phyloP scores from a whole-genome alignment of 345 rosid species.

The Pistacia integerrima region DNA sequence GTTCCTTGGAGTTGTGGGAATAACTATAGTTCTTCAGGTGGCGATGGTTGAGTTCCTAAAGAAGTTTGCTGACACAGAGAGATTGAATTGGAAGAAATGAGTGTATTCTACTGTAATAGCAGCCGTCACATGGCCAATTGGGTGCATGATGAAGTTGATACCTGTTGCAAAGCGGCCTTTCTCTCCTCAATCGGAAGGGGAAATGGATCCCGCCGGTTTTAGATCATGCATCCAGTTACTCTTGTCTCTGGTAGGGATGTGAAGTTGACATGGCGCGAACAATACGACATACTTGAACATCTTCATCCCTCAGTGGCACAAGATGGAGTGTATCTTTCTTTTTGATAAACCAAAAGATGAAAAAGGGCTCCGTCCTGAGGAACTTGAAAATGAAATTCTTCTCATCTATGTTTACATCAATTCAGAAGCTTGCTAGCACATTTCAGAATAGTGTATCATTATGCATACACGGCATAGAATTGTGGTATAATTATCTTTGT shows the following conservation, averaged over 20 bases:
- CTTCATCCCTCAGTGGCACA: not conserved
- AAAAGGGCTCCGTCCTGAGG: not conserved
- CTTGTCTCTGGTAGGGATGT: too few species aligned
- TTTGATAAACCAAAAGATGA: not conserved
- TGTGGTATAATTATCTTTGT: too few species aligned
- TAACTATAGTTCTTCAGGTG: constrained; percentile 65
- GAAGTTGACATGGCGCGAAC: not conserved
- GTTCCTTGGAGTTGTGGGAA: constrained; percentile 56
- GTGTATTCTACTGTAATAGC: constrained; percentile 47
- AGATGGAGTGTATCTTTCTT: not conserved
- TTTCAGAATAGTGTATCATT: too few species aligned
- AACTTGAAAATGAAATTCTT: too few species aligned
- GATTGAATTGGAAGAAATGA: constrained; percentile 54
- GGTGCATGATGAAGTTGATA: constrained; percentile 55
- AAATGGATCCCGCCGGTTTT: too few species aligned
- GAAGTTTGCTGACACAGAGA: constrained; percentile 61
- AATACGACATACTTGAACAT: not conserved
- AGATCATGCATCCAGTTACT: too few species aligned
- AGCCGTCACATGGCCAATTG: constrained; percentile 65
- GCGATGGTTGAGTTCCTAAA: constrained; percentile 63
- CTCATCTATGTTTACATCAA: too few species aligned
- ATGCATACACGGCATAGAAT: too few species aligned
- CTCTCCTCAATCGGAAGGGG: too few species aligned
- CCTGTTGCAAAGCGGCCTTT: constrained; percentile 38
- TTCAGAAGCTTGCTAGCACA: too few species aligned